phyloP scores from a whole-genome alignment of 495 filamentous ascomycete species.

The Trichoderma gamsii region DNA sequence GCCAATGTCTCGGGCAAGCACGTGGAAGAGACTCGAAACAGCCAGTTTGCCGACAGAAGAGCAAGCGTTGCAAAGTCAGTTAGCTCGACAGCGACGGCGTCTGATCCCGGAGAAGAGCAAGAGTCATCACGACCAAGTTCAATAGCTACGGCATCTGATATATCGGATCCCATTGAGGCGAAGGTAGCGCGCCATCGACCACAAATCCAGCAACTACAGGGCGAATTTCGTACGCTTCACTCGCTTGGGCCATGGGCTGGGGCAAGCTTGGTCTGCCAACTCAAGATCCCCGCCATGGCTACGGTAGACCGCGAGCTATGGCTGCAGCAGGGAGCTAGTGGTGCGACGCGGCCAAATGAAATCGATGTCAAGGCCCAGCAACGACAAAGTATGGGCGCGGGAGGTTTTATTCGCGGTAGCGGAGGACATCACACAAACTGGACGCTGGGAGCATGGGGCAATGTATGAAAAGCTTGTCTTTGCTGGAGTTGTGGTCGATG shows the following conservation, averaged over 20 bases:
- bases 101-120: conserved; percentile 20
- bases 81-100: conserved; percentile 20
- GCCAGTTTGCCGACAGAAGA: conserved; percentile 24
- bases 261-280: conserved; percentile 69
- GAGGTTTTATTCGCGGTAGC: conserved; percentile 43
- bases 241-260: conserved; percentile 86
- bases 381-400: conserved; percentile 56
- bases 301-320: conserved; percentile 84
- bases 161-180: conserved; percentile 49
- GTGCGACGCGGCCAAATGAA: conserved; percentile 61
- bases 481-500: background rate
- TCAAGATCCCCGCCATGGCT: conserved; percentile 72
- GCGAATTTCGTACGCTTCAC: conserved; percentile 67
- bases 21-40: conserved; percentile 48
- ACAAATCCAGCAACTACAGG: conserved; percentile 38
- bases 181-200: conserved; percentile 5
- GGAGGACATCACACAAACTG: conserved; percentile 60
- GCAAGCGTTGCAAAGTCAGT: conserved; percentile 16
- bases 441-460: conserved; percentile 75
- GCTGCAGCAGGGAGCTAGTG: conserved; percentile 66
- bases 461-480: conserved; percentile 17
- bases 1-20: conserved; percentile 61
- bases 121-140: background rate
- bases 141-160: background rate
- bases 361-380: conserved; percentile 47